phyloP scores from a whole-genome alignment of 345 rosid genomes.

The Eucalyptus pauciflora region DNA sequence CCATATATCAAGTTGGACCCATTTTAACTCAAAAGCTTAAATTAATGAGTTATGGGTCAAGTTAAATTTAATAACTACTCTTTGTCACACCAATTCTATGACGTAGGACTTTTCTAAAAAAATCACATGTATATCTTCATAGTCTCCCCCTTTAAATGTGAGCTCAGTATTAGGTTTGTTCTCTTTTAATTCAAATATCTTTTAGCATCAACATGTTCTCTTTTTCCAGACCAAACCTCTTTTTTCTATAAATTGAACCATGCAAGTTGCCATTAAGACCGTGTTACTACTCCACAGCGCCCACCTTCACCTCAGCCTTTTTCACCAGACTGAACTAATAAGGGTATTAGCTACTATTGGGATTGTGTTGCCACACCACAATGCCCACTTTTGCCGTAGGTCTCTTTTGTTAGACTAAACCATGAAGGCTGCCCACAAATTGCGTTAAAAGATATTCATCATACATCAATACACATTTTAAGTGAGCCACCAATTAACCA shows the following conservation, averaged over 20 bases:
- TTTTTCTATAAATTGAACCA: neutral
- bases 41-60: neutral
- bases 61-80: neutral
- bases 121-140: neutral
- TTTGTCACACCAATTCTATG: neutral
- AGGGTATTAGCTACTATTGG: neutral
- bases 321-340: neutral
- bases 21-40: neutral
- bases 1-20: neutral
- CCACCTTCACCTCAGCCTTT: neutral
- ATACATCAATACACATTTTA: neutral
- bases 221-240: neutral
- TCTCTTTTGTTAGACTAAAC: neutral
- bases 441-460: neutral
- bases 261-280: fast-evolving
- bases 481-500: neutral
- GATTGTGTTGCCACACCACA: neutral
- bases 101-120: neutral
- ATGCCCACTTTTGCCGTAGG: neutral
- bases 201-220: neutral
- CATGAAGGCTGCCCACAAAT: neutral
- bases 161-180: neutral
- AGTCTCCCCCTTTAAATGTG: neutral
- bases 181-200: neutral
- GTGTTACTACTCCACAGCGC: neutral